Percentiles rank a stretch among this genome's conserved stretches.
Evolutionary conservation across 176 grass and related monocot genomes (phyloP).

Genomic region (Ensete glaucum): DNA sequence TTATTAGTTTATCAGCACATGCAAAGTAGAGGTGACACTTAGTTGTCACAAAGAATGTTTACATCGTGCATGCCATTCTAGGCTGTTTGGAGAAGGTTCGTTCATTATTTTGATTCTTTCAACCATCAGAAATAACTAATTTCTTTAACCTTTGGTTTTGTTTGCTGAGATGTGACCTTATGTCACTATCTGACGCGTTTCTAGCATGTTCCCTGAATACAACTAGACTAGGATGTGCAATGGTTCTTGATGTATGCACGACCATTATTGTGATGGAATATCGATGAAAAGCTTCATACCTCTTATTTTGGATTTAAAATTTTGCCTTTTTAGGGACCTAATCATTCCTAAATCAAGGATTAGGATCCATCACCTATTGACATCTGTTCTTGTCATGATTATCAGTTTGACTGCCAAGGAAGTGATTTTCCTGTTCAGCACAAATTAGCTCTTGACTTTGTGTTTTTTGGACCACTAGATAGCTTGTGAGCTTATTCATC

Average conservation of each 20-base stretch:
- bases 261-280: background rate
- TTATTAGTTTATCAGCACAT: background rate
- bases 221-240: background rate
- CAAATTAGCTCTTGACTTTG: no score
- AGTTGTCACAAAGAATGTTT: background rate
- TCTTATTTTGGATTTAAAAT: background rate
- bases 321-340: background rate
- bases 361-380: no score
- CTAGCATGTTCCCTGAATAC: background rate
- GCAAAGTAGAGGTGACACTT: background rate
- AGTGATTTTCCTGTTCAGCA: no score
- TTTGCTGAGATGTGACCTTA: background rate
- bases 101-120: background rate
- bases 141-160: background rate
- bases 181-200: background rate
- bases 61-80: background rate
- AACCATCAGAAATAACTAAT: background rate
- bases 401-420: no score
- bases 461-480: no score
- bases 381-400: no score
- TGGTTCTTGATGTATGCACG: background rate
- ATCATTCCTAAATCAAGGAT: background rate
- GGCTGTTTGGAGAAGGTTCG: background rate
- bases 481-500: no score
- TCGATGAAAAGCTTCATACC: background rate